These are phyloP conservation scores for Pulveroboletus ravenelii DNA, from an alignment of 768 basidiomycete genomes.

Conservation along the genomic window DNA sequence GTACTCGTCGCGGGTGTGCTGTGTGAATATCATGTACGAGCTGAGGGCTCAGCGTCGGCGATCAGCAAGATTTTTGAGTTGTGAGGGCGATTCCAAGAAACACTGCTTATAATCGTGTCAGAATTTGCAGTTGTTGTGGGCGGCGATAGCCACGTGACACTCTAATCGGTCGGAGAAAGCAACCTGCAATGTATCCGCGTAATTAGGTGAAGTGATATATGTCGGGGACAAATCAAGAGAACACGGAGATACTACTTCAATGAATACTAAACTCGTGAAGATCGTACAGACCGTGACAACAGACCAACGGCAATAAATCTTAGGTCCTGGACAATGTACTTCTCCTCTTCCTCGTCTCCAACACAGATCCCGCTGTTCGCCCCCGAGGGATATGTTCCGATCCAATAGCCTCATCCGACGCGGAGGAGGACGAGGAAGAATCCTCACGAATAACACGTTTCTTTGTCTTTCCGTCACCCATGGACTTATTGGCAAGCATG, in stretches of 20 bases:
- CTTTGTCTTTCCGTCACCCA: slow-evolving; percentile 25
- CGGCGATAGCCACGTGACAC: neutral
- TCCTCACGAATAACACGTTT: slow-evolving; percentile 10
- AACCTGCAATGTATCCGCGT: too few relatives aligned
- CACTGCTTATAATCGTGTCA: slow-evolving; percentile 8
- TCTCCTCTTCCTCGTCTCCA: slow-evolving; percentile 26
- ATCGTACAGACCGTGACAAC: neutral
- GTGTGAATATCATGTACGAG: slow-evolving; percentile 76
- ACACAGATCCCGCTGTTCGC: slow-evolving; percentile 46
- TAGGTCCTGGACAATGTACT: slow-evolving; percentile 8
- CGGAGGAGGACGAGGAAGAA: slow-evolving; percentile 40
- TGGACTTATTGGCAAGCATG: slow-evolving; percentile 29
- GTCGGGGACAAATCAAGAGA: neutral
- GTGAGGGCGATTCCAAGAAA: neutral
- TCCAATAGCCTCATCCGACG: slow-evolving; percentile 29
- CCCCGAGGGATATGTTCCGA: slow-evolving; percentile 57
- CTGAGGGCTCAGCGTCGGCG: slow-evolving; percentile 15
- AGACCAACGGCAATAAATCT: neutral
- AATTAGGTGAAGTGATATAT: too few relatives aligned
- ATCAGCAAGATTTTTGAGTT: neutral
- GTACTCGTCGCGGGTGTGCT: slow-evolving; percentile 87
- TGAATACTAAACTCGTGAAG: neutral
- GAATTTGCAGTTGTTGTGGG: slow-evolving; percentile 19
- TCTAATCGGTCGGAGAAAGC: too few relatives aligned
- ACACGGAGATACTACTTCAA: neutral